Evolutionary conservation across 2,329 filamentous ascomycete species (phyloP).

Genomic region (Beauveria caledonica): DNA sequence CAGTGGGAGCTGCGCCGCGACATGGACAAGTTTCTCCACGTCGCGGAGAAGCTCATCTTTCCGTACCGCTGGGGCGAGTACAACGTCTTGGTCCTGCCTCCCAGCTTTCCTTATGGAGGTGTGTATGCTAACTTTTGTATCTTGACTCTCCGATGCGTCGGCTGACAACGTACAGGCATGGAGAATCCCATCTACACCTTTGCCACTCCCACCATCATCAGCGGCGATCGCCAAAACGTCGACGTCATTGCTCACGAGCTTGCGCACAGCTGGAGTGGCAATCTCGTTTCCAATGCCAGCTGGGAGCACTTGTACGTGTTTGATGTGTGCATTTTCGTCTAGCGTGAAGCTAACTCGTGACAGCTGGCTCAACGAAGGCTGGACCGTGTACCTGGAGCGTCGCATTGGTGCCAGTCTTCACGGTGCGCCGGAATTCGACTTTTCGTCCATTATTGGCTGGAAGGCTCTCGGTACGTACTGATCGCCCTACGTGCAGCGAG

Average conservation of each 20-base stretch:
- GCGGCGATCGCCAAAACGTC: conserved; percentile 81
- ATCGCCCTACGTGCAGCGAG: background rate
- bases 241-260: conserved; percentile 91
- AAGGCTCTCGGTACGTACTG: conserved; percentile 57
- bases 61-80: conserved; percentile 93
- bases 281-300: conserved; percentile 67
- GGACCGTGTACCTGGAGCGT: conserved; percentile 92
- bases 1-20: conserved; percentile 89
- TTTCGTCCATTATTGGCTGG: conserved; percentile 95
- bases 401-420: conserved; percentile 71
- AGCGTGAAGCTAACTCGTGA: background rate
- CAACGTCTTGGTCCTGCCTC: conserved; percentile 84
- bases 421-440: conserved; percentile 79
- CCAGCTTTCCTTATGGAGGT: conserved; percentile 83
- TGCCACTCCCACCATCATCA: conserved; percentile 89
- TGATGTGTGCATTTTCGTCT: too few relatives aligned
- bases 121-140: conserved; percentile 22
- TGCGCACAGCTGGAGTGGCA: conserved; percentile 77
- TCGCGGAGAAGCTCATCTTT: conserved; percentile 73
- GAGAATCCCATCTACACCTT: conserved; percentile 94
- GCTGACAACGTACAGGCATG: conserved; percentile 47
- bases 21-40: conserved; percentile 85
- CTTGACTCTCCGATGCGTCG: background rate
- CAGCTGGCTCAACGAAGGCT: conserved; percentile 68
- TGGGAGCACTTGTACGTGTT: conserved; percentile 68